A percentile compares a stretch with the other conserved stretches of the same genome.
These are phyloP conservation scores for Rhizopogon roseolus DNA, from an alignment of 768 basidiomycete genomes.

Conservation along the genomic window DNA sequence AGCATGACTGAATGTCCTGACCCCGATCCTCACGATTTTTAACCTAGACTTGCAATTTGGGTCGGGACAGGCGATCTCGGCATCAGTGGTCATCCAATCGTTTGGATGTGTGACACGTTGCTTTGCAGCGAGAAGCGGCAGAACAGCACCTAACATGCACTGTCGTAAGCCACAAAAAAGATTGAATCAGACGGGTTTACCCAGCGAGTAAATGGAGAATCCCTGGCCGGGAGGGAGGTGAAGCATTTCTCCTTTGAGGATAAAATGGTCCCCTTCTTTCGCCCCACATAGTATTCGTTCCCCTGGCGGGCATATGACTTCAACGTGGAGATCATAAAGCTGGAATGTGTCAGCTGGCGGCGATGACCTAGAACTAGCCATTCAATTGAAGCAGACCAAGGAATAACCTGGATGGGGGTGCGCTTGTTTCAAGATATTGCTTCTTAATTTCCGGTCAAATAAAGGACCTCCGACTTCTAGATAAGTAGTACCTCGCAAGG, in stretches of 20 bases:
- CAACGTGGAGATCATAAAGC: constrained; percentile 61
- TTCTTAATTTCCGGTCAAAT: background rate
- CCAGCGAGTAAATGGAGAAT: constrained; percentile 64
- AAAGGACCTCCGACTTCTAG: background rate
- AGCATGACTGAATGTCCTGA: constrained; percentile 49
- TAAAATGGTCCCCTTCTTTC: constrained; percentile 59
- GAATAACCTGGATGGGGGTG: background rate
- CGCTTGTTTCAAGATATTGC: background rate
- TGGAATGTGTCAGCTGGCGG: constrained; percentile 42
- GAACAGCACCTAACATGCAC: constrained; percentile 42
- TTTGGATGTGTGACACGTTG: constrained; percentile 49
- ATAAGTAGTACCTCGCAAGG: background rate
- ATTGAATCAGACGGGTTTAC: constrained; percentile 24
- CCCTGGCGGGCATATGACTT: constrained; percentile 55
- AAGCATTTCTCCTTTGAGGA: constrained; percentile 60
- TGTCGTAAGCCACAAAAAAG: background rate
- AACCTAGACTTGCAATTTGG: constrained; percentile 57
- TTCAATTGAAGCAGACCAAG: background rate
- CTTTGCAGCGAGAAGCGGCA: constrained; percentile 66
- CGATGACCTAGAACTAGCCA: background rate
- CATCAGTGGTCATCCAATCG: constrained; percentile 70
- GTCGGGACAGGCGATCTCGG: constrained; percentile 62
- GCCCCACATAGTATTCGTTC: constrained; percentile 60
- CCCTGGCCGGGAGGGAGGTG: constrained; percentile 57
- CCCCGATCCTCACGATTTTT: constrained; percentile 44